Evolutionary conservation across 345 rosid species (phyloP), one percentile per base, ranked within the genome.

Genomic region (Toxicodendron radicans): DNA sequence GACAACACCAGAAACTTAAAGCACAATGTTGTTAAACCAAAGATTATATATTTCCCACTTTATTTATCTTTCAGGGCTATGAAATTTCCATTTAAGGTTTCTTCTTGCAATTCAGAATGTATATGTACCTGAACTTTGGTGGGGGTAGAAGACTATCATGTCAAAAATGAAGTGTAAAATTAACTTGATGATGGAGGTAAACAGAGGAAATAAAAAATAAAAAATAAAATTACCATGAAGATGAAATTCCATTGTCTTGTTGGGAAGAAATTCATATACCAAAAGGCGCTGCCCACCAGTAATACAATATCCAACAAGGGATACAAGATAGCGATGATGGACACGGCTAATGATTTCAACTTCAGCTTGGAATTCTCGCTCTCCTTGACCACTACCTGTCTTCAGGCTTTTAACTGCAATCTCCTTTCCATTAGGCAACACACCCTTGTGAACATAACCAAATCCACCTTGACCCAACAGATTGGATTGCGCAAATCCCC

Each of bases 341-440:
- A 95, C 97, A 13, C 99, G 91, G 77, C 99, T 95, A 80, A 95
- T 95, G 72, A 95, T 95, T 72, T 93, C 99, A 72, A 95, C 97
- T 76, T 95, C 98, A n/a, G 99, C 97, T 78, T 84, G 90, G 82
- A 95, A 95, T 76, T 95, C 99, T 58, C 99, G 75, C 75, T 95
- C 99, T 58, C 99, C 99, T 75, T 95, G 98, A 24, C 97, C 95
- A 10, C 97, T 95, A 16, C 98, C 98, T 0, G 78, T 73, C 77
- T 95, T 95, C 1, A 95, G 82, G 73, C 97, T 90, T 91, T 95
- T 95, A 4, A 95, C 90, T 0, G 98, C 99, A 9, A 95, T 76
- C 77, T 87, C 97, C 73, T 95, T 91, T 2, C 98, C 99, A 64
- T 81, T 87, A 13, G 89, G 90, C 80, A 95, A 79, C 23, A 91